phyloP scores from a whole-genome alignment of 2,329 filamentous ascomycete species.

The Mariannaea elegans region DNA sequence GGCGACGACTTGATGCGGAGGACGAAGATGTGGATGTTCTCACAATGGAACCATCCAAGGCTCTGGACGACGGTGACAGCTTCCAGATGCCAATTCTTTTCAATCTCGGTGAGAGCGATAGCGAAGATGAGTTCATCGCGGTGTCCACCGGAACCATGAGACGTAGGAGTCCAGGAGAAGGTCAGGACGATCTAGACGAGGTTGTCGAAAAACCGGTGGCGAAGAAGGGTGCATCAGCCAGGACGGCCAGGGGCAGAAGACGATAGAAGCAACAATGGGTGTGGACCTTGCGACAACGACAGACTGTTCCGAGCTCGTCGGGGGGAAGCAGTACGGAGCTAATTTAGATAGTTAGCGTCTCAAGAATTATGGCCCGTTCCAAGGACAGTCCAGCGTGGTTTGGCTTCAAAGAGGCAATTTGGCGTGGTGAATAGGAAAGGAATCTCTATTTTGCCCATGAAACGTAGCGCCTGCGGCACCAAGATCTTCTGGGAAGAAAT shows the following conservation, averaged over 20 bases:
- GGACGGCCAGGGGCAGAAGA: conserved; percentile 52
- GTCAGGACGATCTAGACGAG: conserved; percentile 68
- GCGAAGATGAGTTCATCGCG: conserved; percentile 84
- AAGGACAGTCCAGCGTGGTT: background rate
- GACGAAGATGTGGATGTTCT: conserved; percentile 94
- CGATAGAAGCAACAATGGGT: conserved; percentile 23
- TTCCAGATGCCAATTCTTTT: conserved; percentile 95
- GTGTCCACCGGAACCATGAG: conserved; percentile 84
- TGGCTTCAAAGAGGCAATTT: conserved; percentile 11
- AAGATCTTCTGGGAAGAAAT: conserved; percentile 2
- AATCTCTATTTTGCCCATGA: conserved; percentile 20
- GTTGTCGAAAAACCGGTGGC: conserved; percentile 52
- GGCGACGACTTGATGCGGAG: conserved; percentile 87
- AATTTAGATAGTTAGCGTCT: conserved; percentile 12
- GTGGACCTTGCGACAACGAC: background rate
- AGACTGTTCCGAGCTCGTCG: background rate
- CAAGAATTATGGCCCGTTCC: background rate
- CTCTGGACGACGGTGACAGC: conserved; percentile 66
- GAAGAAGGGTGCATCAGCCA: conserved; percentile 50
- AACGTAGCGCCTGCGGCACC: conserved; percentile 10
- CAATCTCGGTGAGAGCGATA: conserved; percentile 92
- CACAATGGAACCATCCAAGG: conserved; percentile 74
- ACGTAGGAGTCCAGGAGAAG: conserved; percentile 81
- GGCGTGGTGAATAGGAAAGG: conserved; percentile 15
- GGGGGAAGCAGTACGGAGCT: conserved; percentile 2